Evolutionary conservation across 371 early-diverging fungal genomes (phyloP).

Genomic region (Entomophthora muscae): DNA sequence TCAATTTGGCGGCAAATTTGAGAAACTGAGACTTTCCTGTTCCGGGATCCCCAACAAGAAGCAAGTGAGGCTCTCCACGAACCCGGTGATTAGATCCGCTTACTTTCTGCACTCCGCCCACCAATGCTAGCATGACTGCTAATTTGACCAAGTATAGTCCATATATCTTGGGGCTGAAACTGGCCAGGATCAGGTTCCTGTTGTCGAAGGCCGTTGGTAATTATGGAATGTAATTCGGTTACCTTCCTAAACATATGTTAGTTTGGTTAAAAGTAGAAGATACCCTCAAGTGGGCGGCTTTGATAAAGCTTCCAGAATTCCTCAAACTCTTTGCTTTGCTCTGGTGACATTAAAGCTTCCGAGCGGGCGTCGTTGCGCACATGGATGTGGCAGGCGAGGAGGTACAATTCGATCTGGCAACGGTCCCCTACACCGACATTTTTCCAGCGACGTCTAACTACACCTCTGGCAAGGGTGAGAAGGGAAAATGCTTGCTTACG

Average conservation of each 20-base stretch:
- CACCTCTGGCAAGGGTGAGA: slow-evolving; percentile 13
- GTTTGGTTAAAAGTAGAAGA: slow-evolving; percentile 30
- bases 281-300: slow-evolving; percentile 15
- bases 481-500: slow-evolving; percentile 14
- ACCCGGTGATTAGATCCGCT: slow-evolving; percentile 30
- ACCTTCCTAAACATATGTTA: slow-evolving; percentile 48
- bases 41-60: slow-evolving; percentile 73
- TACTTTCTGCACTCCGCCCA: slow-evolving; percentile 32
- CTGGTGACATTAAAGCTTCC: slow-evolving; percentile 22
- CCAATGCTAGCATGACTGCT: slow-evolving; percentile 36
- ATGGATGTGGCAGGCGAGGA: slow-evolving; percentile 33
- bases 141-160: slow-evolving; percentile 41
- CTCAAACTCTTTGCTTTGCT: slow-evolving; percentile 24
- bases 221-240: too few relatives aligned
- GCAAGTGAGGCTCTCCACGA: slow-evolving; percentile 57
- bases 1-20: slow-evolving; percentile 31
- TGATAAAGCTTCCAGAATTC: slow-evolving; percentile 25
- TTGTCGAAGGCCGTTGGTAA: slow-evolving; percentile 39
- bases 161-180: slow-evolving; percentile 39
- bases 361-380: slow-evolving; percentile 28
- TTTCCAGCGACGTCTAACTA: slow-evolving; percentile 33
- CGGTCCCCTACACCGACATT: slow-evolving; percentile 21
- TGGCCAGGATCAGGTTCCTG: slow-evolving; percentile 28
- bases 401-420: slow-evolving; percentile 31
- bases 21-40: slow-evolving; percentile 75